Evolutionary conservation across 2,329 filamentous ascomycete species (phyloP), one percentile per base, ranked within the genome.

Genomic region (Nakataea oryzae): DNA sequence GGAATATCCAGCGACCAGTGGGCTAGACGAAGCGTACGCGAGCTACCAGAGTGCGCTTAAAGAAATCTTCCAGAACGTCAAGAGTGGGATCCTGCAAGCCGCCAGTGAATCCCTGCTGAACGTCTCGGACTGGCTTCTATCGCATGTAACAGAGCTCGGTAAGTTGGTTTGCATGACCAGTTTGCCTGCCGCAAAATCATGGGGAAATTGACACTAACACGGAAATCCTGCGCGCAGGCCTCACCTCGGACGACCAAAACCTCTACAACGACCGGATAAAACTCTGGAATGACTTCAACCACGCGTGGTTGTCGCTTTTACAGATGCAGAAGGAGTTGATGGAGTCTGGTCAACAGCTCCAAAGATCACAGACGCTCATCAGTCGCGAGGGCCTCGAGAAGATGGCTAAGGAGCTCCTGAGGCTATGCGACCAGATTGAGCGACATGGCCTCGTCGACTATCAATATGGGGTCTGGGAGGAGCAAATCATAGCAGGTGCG

Each of bases 361-460:
- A 83, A 60, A 81, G 84, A 50, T 74, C 78, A 0, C 84, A 87
- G 65, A 86, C 78, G 61, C 73, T 95, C 14, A 82, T 97, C 68
- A 82, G 83, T 34, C 79, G 83, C 66, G 86, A 89, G 3, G 82
- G 80, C 28, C 79, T 97, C 59, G 86, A 90, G 69, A 87, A 86
- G 67, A 87, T 97, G 83, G 91, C 90, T 14, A 87, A 88, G 62
- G 89, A 96, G 69, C 75, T 99, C 32, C 83, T 96, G 62, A 83
- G 86, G 60, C 79, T 96, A 60, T 96, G 93, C 72, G 92, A 97
- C 72, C 84, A 84, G 60, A 84, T 97, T 65, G 93, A 97, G 74
- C 87, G 89, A 67, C 88, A 96, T 71, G 95, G 95, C n/a, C 78
- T 99, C 58, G 91, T 99, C 13, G 95, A 99, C 76, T 99, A 97